phyloP scores from a whole-genome alignment of 768 basidiomycete genomes.

The Naganishia randhawae region DNA sequence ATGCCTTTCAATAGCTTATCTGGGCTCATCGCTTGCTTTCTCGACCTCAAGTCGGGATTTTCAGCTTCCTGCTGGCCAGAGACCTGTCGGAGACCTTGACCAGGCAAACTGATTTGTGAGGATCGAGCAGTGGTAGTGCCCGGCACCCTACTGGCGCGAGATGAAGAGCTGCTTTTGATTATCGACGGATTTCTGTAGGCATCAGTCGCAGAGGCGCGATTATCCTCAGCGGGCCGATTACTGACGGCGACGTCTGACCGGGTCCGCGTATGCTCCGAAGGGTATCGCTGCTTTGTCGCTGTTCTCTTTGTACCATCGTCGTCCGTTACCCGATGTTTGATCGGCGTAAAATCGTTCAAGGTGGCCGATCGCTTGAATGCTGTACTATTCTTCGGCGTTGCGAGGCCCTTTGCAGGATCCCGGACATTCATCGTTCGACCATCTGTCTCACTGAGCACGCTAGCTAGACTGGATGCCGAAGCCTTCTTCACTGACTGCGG shows the following conservation, averaged over 20 bases:
- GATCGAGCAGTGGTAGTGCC: not conserved
- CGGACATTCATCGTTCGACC: slow-evolving; percentile 1
- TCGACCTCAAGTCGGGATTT: slow-evolving; percentile 10
- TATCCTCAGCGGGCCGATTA: not conserved
- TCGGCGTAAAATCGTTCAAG: slow-evolving; percentile 1
- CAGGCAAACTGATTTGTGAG: slow-evolving; percentile 1
- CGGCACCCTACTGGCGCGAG: not conserved
- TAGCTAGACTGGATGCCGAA: not conserved
- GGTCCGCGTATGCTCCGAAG: not conserved
- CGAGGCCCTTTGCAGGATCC: not conserved
- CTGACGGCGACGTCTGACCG: not conserved
- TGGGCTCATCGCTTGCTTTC: slow-evolving; percentile 19
- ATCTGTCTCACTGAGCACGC: slow-evolving; percentile 8
- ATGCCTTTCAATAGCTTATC: slow-evolving; percentile 8
- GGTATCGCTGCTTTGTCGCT: not conserved
- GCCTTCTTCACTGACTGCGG: slow-evolving; percentile 14
- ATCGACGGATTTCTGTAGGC: not conserved
- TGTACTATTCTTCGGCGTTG: not conserved
- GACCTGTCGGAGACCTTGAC: slow-evolving; percentile 18
- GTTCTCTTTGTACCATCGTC: not conserved
- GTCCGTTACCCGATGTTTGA: not conserved
- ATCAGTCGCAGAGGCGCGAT: not conserved
- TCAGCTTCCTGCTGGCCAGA: slow-evolving; percentile 4
- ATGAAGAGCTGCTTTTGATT: not conserved
- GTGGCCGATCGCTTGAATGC: slow-evolving; percentile 7